Base-by-base conservation (phyloP, 345 rosid species). In the Eucalyptus camaldulensis region DNA sequence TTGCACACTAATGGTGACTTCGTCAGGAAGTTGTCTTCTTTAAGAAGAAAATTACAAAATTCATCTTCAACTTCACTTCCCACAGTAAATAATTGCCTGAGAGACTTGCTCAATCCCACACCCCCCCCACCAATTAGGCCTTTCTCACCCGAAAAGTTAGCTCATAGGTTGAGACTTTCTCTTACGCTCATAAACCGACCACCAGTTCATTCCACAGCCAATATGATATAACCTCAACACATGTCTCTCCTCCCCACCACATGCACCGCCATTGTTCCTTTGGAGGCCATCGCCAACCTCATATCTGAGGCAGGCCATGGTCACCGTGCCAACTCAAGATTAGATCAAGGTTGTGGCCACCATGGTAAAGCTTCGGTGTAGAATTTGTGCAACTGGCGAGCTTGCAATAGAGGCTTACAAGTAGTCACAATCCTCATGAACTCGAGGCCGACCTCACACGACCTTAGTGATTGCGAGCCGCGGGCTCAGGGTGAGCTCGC, bases 1-100 rank as follows among this genome's bases (percentile, higher is more conserved):
- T 88, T 88, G 10, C 86, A 93, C 86, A 89, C 92, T n/a, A 65
- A n/a, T n/a, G 76, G 37, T n/a, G 40, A 14, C 76, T 65, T 65
- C 40, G 4, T 65, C 10, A 14, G 37, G 40, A n/a, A 65, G 76
- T 65, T n/a, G 8, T n/a, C 76, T 31, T 65, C 76, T 65, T n/a
- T 65, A 31, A 15, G 76, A 62, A 13, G 72, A 65, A 14, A 65
- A n/a, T 65, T 65, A n/a, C 76, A n/a, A 65, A 65, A 65, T 13
- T n/a, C 21, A n/a, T 65, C 76, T 65, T 65, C 21, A 7, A 65
- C 40, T 14, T n/a, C 5, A n/a, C 76, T n/a, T 65, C 76, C 37
- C 76, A 65, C 37, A 8, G 3, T 65, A 65, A 65, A n/a, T 65
- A 65, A n/a, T 17, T 8, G 17, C 76, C 19, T 2, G 6, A 14